These are phyloP conservation scores for Ophiocordyceps camponoti-floridani DNA, from an alignment of 2,329 filamentous ascomycete species.

Conservation along the genomic window DNA sequence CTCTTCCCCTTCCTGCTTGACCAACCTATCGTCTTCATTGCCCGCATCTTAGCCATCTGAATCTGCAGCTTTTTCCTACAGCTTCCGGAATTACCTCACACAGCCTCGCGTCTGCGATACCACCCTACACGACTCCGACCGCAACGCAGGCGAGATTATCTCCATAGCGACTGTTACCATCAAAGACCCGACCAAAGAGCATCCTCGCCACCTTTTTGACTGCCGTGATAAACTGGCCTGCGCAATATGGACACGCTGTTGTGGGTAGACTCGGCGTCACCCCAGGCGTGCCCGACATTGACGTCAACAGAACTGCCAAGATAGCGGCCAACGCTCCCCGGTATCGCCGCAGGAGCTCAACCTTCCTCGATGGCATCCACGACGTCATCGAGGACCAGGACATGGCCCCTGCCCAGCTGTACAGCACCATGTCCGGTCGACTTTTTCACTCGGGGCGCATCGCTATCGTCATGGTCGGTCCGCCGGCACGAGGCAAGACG, in stretches of 20 bases:
- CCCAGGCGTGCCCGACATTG: neutral
- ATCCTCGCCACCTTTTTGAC: slow-evolving; percentile 1
- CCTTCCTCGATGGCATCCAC: slow-evolving; percentile 93
- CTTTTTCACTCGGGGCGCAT: slow-evolving; percentile 96
- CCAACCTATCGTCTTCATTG: too few species aligned
- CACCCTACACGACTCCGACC: too few species aligned
- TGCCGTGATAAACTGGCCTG: too few species aligned
- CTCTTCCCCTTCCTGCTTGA: too few species aligned
- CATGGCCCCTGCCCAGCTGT: slow-evolving; percentile 88
- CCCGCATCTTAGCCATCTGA: too few species aligned
- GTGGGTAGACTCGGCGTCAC: slow-evolving; percentile 23
- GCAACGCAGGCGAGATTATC: too few species aligned
- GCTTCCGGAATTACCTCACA: too few species aligned
- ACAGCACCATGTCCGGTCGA: slow-evolving; percentile 93
- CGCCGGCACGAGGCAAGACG: slow-evolving; percentile 92
- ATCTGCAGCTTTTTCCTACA: too few species aligned
- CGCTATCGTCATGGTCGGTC: slow-evolving; percentile 89
- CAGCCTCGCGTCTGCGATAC: too few species aligned
- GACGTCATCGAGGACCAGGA: slow-evolving; percentile 68
- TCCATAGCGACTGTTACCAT: neutral
- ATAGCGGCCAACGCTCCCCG: slow-evolving; percentile 80
- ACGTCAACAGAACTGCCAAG: slow-evolving; percentile 54
- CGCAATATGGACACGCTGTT: slow-evolving; percentile 40
- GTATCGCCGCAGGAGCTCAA: slow-evolving; percentile 84
- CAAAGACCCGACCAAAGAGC: neutral